Evolutionary conservation across 805 yeast species (phyloP), one percentile per base, ranked within the genome.

Genomic region (Komagataella kurtzmanii): DNA sequence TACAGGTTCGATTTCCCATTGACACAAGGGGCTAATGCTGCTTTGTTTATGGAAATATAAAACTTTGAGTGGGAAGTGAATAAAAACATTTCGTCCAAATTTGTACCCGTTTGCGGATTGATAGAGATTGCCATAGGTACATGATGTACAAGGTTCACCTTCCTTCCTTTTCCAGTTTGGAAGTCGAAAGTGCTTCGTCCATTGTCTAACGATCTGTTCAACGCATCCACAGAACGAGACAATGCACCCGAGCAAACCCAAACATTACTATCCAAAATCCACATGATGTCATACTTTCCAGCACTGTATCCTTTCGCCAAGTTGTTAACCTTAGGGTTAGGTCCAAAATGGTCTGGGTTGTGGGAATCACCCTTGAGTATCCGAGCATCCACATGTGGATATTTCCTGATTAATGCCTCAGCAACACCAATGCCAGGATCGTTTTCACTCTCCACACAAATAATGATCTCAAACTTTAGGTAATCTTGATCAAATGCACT

Each of bases 251-350:
- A 79, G 40, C 79, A 66, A 1, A 83, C 85, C 86, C 88, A 85
- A 5, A 86, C 93, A 59, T 88, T 88, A 24, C 90, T 81, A 65
- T 88, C 97, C 68, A 86, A 73, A 14, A 87, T 79, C 96, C 97
- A 88, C 10, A 89, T 57, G 17, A 85, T 75, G 60, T 88, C 96
- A 64, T 77, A 70, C 57, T 77, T 75, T 6, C 96, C 91, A 2
- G 65, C 65, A 45, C 69, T 63, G 60, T 83, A 87, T 5, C 95
- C 96, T 63, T 85, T 85, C n/a, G 88, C 81, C 48, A 88, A 68
- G 65, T 88, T 88, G 65, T 88, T 87, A 52, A 88, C 86, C 65
- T 88, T 88, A 6, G 97, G 97, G 59, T 88, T 88, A 4, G 95
- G 93, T 1, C 96, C 96, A 59, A 70, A 83, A 56, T 74, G 74